phyloP scores from a whole-genome alignment of 495 filamentous ascomycete genomes.

The Penicillium ochrochloron region DNA sequence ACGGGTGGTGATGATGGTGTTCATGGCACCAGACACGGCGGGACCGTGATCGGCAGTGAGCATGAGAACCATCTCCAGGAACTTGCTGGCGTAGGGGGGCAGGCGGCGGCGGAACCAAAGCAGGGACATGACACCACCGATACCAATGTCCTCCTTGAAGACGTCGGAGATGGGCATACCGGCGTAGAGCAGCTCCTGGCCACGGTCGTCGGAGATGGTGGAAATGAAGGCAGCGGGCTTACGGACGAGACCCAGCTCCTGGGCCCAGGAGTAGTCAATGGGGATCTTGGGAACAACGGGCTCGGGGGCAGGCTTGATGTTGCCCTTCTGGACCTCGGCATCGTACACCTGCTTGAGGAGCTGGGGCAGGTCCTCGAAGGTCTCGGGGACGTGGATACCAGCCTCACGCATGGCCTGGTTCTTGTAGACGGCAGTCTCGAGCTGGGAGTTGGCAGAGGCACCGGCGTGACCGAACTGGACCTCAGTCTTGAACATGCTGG shows the following conservation, averaged over 20 bases:
- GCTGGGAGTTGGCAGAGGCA: constrained; percentile 97
- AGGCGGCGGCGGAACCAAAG: constrained; percentile 99
- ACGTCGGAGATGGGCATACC: constrained; percentile 99
- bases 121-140: constrained; percentile 99
- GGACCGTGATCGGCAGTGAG: constrained; percentile 98
- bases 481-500: constrained; percentile 99
- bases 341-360: constrained; percentile 80
- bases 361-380: constrained; percentile 92
- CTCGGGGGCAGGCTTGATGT: constrained; percentile 83
- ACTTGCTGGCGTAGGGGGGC: constrained; percentile 94
- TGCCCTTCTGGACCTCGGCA: constrained; percentile 78
- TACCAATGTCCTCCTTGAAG: constrained; percentile 97
- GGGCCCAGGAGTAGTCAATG: constrained; percentile 99
- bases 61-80: constrained; percentile 99
- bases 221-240: constrained; percentile 99
- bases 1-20: constrained; percentile 99
- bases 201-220: constrained; percentile 99
- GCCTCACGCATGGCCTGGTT: constrained; percentile 96
- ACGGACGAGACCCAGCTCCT: constrained; percentile 98
- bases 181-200: constrained; percentile 97
- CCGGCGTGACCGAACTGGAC: constrained; percentile 99
- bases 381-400: constrained; percentile 91
- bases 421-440: constrained; percentile 95
- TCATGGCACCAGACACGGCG: constrained; percentile 99
- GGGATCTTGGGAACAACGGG: constrained; percentile 97